These are phyloP conservation scores for Cytidiella melzeri DNA, from an alignment of 768 basidiomycete species.

Conservation along the genomic window DNA sequence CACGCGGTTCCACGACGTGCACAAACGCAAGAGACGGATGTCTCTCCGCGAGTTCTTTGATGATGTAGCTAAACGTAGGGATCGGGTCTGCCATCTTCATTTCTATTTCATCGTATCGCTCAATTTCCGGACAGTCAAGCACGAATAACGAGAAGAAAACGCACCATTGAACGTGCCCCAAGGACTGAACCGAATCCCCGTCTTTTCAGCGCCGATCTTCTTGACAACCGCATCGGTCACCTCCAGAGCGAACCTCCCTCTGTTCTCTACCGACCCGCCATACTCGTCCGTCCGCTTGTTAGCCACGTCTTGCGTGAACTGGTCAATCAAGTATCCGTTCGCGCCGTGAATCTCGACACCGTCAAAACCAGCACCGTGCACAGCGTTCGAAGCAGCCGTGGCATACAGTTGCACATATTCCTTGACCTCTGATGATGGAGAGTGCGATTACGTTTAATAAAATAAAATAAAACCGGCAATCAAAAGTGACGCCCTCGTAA, in stretches of 20 bases:
- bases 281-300: conserved; percentile 44
- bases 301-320: conserved; percentile 33
- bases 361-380: too few species aligned
- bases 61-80: conserved; percentile 48
- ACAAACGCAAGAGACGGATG: conserved; percentile 39
- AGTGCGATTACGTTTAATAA: neutral
- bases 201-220: conserved; percentile 33
- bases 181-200: conserved; percentile 35
- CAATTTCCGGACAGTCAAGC: conserved; percentile 17
- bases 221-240: conserved; percentile 32
- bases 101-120: conserved; percentile 7
- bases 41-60: conserved; percentile 30
- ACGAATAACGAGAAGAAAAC: neutral
- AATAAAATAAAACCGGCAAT: too few species aligned
- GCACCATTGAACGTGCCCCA: conserved; percentile 23
- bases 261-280: conserved; percentile 43
- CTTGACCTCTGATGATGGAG: neutral
- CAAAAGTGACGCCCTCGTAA: too few species aligned
- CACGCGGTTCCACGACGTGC: conserved; percentile 28
- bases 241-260: conserved; percentile 38
- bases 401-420: neutral
- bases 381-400: neutral
- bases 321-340: conserved; percentile 31
- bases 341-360: conserved; percentile 24
- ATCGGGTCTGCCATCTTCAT: conserved; percentile 52